A percentile compares a stretch with the other conserved stretches of the same genome.
These are phyloP conservation scores for Tardiomyces depauwii DNA, from an alignment of 1,139 yeast genomes.

Conservation along the genomic window DNA sequence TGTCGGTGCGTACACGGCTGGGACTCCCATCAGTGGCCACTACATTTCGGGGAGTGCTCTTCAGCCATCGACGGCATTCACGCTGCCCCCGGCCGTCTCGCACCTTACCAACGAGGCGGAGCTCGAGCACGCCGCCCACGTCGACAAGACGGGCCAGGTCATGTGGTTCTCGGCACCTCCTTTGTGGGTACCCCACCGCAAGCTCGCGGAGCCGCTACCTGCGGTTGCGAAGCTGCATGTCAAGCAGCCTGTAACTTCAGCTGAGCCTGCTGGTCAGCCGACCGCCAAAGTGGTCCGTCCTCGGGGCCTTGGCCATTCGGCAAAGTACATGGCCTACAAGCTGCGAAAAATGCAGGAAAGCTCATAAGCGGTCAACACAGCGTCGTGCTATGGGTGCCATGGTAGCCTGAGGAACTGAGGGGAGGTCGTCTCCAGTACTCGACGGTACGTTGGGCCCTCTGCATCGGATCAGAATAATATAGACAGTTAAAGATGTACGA, in stretches of 20 bases:
- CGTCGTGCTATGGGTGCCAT: too few species aligned
- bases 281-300: slow-evolving; percentile 22
- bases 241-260: slow-evolving; percentile 11
- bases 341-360: neutral
- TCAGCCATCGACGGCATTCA: slow-evolving; percentile 8
- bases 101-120: slow-evolving; percentile 18
- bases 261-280: slow-evolving; percentile 6
- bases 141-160: slow-evolving; percentile 26
- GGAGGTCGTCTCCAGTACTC: too few species aligned
- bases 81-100: slow-evolving; percentile 10
- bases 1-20: slow-evolving; percentile 11
- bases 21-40: slow-evolving; percentile 15
- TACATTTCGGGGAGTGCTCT: slow-evolving; percentile 3
- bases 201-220: slow-evolving; percentile 21
- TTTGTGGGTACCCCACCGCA: slow-evolving; percentile 41
- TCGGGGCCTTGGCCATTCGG: slow-evolving; percentile 43
- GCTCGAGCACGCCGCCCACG: slow-evolving; percentile 8
- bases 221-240: slow-evolving; percentile 10
- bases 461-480: too few species aligned
- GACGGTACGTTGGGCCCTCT: too few species aligned
- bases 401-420: too few species aligned
- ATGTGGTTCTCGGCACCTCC: slow-evolving; percentile 84
- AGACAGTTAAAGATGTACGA: too few species aligned
- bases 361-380: too few species aligned
- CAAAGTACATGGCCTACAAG: slow-evolving; percentile 64